A percentile compares a stretch with the other conserved stretches of the same genome.
Conservation (phyloP, 129 eudicot species). For the carrot (Daucus carota) region DNA sequence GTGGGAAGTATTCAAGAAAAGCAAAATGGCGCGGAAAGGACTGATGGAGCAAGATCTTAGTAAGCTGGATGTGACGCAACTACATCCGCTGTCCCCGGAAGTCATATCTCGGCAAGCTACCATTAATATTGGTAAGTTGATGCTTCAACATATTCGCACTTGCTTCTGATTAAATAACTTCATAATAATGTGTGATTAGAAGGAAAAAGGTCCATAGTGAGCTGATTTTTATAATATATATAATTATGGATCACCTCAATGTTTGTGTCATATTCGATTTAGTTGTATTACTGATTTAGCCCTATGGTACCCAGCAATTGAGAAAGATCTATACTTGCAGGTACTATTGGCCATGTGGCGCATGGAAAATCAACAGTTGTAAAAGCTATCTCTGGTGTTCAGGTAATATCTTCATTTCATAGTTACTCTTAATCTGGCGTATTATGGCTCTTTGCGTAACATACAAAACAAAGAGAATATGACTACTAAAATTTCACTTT, state of each 20-base stretch:
- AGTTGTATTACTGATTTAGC: background rate
- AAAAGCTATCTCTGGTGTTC: constrained; percentile 94
- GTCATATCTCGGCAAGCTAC: constrained; percentile 97
- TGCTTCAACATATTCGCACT: background rate
- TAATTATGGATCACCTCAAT: background rate
- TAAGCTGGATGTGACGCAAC: constrained; percentile 69
- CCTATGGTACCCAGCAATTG: background rate
- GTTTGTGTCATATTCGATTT: background rate
- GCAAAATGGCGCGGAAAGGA: constrained; percentile 77
- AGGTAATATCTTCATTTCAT: constrained; percentile 31
- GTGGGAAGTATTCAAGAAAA: constrained; percentile 13
- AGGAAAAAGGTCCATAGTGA: background rate
- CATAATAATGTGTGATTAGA: background rate
- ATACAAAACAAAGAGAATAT: background rate
- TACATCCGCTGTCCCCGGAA: constrained; percentile 90
- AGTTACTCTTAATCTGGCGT: background rate
- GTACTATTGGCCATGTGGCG: constrained; percentile 99
- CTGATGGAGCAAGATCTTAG: constrained; percentile 83
- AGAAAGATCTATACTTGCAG: constrained; percentile 19
- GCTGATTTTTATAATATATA: background rate
- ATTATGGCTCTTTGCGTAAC: background rate
- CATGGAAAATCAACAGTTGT: constrained; percentile 98
- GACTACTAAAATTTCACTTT: background rate
- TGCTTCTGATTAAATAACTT: background rate
- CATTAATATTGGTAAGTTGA: constrained; percentile 62